Conservation (phyloP, 495 filamentous ascomycete species). For the Penicillium simplicissimum region DNA sequence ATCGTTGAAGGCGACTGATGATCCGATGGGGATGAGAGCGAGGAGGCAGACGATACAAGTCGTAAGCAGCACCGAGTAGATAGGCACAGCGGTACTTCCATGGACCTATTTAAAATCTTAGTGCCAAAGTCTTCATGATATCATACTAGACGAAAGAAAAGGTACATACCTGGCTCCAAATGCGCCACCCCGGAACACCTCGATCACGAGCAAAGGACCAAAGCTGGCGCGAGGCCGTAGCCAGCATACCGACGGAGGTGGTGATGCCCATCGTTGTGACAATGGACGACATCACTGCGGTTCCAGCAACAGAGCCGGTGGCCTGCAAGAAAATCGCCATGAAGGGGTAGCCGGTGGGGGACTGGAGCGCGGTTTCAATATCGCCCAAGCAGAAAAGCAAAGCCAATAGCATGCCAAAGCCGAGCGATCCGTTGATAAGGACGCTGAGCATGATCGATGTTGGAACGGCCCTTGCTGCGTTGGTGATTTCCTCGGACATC, state of each 20-base stretch:
- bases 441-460: constrained; percentile 47
- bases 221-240: constrained; percentile 52
- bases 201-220: constrained; percentile 59
- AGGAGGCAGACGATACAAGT: constrained; percentile 39
- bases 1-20: constrained; percentile 48
- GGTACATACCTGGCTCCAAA: constrained; percentile 44
- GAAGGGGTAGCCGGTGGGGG: constrained; percentile 47
- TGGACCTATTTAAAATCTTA: constrained; percentile 22
- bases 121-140: not conserved
- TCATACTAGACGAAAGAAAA: not conserved
- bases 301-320: constrained; percentile 41
- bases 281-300: constrained; percentile 47
- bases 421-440: constrained; percentile 50
- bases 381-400: constrained; percentile 51
- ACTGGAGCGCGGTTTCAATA: constrained; percentile 36
- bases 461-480: constrained; percentile 48
- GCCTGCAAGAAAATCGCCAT: constrained; percentile 53
- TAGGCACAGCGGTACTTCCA: constrained; percentile 33
- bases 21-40: constrained; percentile 49
- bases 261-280: constrained; percentile 44
- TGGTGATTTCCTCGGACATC: constrained; percentile 57
- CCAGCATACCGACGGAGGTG: constrained; percentile 46
- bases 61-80: constrained; percentile 43
- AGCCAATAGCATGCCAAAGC: constrained; percentile 52
- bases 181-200: constrained; percentile 48